Percentiles rank a stretch among this genome's conserved stretches.
These are phyloP conservation scores for Phytopythium helicoides DNA, from an alignment of 352 stramenopile genomes.

Conservation along the genomic window DNA sequence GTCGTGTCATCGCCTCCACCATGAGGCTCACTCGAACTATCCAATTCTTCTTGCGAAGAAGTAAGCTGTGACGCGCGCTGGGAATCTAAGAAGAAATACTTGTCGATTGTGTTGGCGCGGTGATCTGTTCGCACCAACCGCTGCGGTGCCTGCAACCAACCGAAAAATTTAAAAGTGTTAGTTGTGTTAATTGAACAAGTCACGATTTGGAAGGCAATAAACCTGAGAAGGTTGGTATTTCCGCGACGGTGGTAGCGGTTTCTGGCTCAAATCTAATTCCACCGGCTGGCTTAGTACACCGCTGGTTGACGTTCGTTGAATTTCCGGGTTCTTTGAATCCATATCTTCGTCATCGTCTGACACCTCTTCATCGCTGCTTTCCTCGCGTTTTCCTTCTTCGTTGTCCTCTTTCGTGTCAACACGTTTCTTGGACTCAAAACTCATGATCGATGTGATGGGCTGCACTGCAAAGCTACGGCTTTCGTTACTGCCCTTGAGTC, in stretches of 20 bases:
- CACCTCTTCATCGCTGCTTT: constrained; percentile 30
- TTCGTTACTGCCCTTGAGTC: constrained; percentile 88
- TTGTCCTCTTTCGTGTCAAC: constrained; percentile 17
- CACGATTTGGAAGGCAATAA: too few relatives aligned
- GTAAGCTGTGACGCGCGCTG: constrained; percentile 51
- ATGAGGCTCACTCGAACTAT: too few relatives aligned
- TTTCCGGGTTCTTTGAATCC: constrained; percentile 7
- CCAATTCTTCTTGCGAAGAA: constrained; percentile 9
- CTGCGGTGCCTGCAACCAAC: constrained; percentile 53
- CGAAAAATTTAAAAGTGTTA: constrained; percentile 3
- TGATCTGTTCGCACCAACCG: constrained; percentile 82
- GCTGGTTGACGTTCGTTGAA: constrained; percentile 8
- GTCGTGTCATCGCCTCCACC: too few relatives aligned
- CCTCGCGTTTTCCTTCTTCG: constrained; percentile 27
- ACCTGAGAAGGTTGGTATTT: constrained; percentile 72
- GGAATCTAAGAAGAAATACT: constrained; percentile 79
- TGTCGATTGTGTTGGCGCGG: constrained; percentile 85
- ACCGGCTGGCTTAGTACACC: constrained; percentile 31
- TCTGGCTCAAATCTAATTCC: constrained; percentile 62
- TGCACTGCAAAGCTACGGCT: constrained; percentile 90
- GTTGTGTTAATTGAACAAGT: too few relatives aligned
- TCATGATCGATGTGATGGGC: constrained; percentile 72
- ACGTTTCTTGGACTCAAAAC: constrained; percentile 12
- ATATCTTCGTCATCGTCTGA: constrained; percentile 11
- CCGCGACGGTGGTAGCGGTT: constrained; percentile 46